Evolutionary conservation across 495 filamentous ascomycete species (phyloP), one percentile per base, ranked within the genome.

Genomic region (Trichoderma orchidacearum): DNA sequence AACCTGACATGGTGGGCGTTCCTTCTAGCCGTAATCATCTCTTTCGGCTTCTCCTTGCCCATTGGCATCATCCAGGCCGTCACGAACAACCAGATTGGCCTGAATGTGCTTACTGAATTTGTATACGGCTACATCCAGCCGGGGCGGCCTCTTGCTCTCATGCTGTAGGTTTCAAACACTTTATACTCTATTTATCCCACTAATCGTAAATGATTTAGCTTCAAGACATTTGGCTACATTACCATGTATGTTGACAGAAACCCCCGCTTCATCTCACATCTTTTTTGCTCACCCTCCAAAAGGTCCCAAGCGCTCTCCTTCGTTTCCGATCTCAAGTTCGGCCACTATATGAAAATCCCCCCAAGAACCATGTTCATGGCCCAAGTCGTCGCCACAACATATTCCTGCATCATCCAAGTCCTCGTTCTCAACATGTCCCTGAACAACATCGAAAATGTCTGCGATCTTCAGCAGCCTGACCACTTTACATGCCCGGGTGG

Each of bases 201-300:
- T 28, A 30, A 28, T 13, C 9, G 50, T 31, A 25, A 3, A 30
- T 30, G 13, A 51, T 25, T 27, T 36, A 77, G 74, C 27, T 88
- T 89, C 71, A 87, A 89, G 66, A 85, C 84, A 15, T 86, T 85
- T 58, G 84, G 84, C 36, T 89, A 83, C 62, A 84, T 85, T 59
- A 85, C 83, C 35, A 80, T 85, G 70, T 53, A 30, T 18, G 51
- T 53, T 75, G 75, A 59, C 11, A 48, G 6, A 52, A 23, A 5
- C 2, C 13, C 1, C 15, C 23, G 28, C 7, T 15, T 17, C 15
- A 15, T 23, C 12, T 50, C 25, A 15, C 27, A 29, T 5, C 30
- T 55, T 38, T 1, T 7, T 15, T 18, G 8, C 57, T 61, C 34
- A 58, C 29, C 18, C 34, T 0, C 51, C 15, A 17, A 17, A 52